Base-by-base conservation (phyloP, 1,284 basidiomycete species). In the Rugosomyces carneus region DNA sequence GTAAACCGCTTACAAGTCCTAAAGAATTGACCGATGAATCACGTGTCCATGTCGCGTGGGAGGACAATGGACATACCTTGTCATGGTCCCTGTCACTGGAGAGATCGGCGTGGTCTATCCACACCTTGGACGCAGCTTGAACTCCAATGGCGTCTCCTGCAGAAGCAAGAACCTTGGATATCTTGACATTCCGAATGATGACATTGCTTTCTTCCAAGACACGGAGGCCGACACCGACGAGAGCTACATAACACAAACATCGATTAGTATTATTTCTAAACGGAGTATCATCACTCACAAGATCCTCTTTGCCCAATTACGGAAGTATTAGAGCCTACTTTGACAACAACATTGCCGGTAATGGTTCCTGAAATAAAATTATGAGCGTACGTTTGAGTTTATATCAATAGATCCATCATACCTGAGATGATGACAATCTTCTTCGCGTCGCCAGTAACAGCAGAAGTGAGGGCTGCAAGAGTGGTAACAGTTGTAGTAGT, bases 141-240 rank as follows among this genome's bases (percentile, higher is more conserved):
- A 73, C 61, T 26, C 68, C 71, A 43, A 72, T 62, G 23, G 67
- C 67, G 54, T 73, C 70, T 37, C 71, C 71, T 43, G 64, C 66
- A 2, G 48, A 50, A n/a, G 71, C 70, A 0, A 73, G 57, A 21
- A 75, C 72, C 57, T 74, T 74, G 34, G 69, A 69, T 46, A 75
- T 68, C 56, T 71, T 73, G 54, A 75, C 54, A 53, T 75, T 75
- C 23, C 73, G 67, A 50, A 74, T 66, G 54, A 75, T 75, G 42
- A 75, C 72, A 47, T 75, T 74, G 32, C 49, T 55, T 39, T 63
- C 64, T 26, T 67, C 55, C 40, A 70, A 50, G 40, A 73, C 66
- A 46, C 72, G 68, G 35, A 72, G 62, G 1, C 70, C 71, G 48
- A 65, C 61, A 34, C 70, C 70, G 37, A 56, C 55, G 38, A 71